Conservation (phyloP, 164 flowering plant genomes). For the Paratinospora sagittata region DNA sequence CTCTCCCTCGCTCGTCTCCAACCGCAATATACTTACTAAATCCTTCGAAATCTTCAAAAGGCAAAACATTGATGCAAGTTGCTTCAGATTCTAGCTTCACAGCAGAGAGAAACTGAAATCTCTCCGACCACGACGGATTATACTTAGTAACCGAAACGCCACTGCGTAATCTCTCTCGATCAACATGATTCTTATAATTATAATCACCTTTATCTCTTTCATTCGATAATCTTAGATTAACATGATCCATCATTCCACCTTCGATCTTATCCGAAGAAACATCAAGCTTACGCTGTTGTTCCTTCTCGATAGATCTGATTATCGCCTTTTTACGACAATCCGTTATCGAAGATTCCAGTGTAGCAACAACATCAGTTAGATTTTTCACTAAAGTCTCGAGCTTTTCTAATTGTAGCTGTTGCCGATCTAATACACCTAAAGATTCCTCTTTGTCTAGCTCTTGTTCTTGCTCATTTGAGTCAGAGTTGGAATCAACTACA, state of each 20-base stretch:
- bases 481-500: constrained; percentile 17
- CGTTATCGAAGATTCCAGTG: constrained; percentile 40
- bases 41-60: constrained; percentile 76
- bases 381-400: constrained; percentile 61
- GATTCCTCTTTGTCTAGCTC: constrained; percentile 12
- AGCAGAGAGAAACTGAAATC: constrained; percentile 80
- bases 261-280: neutral
- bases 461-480: constrained; percentile 14
- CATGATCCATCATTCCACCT: neutral
- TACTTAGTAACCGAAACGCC: constrained; percentile 61
- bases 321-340: constrained; percentile 19
- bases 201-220: constrained; percentile 11
- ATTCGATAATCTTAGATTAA: neutral
- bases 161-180: constrained; percentile 19
- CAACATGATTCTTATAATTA: neutral
- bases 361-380: constrained; percentile 52
- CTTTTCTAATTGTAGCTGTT: constrained; percentile 42
- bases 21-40: constrained; percentile 79
- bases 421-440: constrained; percentile 22
- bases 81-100: constrained; percentile 72
- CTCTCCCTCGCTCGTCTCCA: constrained; percentile 74
- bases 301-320: constrained; percentile 12
- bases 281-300: constrained; percentile 8
- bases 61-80: constrained; percentile 64
- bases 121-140: constrained; percentile 86